Evolutionary conservation across 805 yeast genomes (phyloP).

Genomic region (Metschnikowia rubicola): DNA sequence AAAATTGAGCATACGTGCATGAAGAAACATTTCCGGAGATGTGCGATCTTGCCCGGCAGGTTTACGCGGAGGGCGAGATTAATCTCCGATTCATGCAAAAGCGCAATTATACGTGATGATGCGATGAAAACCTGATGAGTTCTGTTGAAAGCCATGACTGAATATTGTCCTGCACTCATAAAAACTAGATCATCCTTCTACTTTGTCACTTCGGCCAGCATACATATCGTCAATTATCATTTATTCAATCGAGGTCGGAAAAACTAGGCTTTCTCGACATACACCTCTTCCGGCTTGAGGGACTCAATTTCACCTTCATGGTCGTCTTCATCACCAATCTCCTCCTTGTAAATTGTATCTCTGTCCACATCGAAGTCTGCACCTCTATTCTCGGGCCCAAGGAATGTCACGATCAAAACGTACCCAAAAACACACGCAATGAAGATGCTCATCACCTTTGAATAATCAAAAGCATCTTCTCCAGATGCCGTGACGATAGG

Average conservation of each 20-base stretch:
- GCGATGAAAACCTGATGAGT: too few relatives aligned
- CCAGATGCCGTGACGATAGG: slow-evolving; percentile 38
- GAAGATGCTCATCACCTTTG: slow-evolving; percentile 67
- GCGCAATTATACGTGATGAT: not conserved
- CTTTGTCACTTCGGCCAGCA: not conserved
- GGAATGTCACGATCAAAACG: slow-evolving; percentile 42
- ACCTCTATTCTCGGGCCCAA: slow-evolving; percentile 54
- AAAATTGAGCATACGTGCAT: too few relatives aligned
- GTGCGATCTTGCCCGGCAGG: not conserved
- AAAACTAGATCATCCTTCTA: not conserved
- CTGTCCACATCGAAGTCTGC: slow-evolving; percentile 18
- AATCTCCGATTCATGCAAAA: not conserved
- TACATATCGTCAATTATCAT: not conserved
- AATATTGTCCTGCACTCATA: not conserved
- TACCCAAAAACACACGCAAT: slow-evolving; percentile 63
- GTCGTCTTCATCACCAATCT: slow-evolving; percentile 6
- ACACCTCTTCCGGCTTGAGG: slow-evolving; percentile 5
- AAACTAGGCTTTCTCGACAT: not conserved
- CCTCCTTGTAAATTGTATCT: slow-evolving; percentile 13
- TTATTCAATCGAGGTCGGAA: too few relatives aligned
- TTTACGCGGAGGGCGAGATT: not conserved
- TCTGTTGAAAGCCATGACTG: too few relatives aligned
- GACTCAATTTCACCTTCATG: slow-evolving; percentile 5
- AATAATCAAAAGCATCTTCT: slow-evolving; percentile 47
- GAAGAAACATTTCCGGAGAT: too few relatives aligned